phyloP scores from a whole-genome alignment of 2,329 filamentous ascomycete genomes.

The Hypoxylon sp. region DNA sequence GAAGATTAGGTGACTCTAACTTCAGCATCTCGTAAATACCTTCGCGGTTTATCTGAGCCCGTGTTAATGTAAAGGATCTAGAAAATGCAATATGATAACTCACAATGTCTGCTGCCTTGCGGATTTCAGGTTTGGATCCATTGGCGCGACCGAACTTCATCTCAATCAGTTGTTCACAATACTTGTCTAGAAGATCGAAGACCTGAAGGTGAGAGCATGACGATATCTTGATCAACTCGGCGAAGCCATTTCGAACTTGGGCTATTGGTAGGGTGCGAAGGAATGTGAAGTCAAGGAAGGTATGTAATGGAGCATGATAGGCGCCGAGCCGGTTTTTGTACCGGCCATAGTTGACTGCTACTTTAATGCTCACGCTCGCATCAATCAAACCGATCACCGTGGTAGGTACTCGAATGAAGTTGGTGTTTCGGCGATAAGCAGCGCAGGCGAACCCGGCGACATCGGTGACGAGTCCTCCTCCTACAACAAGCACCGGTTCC shows the following conservation, averaged over 20 bases:
- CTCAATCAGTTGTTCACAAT: constrained; percentile 72
- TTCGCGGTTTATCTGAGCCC: constrained; percentile 67
- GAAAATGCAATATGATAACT: constrained; percentile 5
- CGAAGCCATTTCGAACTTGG: constrained; percentile 77
- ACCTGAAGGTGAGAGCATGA: constrained; percentile 73
- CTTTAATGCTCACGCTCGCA: constrained; percentile 78
- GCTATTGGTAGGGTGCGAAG: constrained; percentile 71
- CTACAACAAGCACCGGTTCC: constrained; percentile 72
- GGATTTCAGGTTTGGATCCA: constrained; percentile 62
- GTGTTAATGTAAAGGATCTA: constrained; percentile 1
- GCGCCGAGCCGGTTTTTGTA: constrained; percentile 79
- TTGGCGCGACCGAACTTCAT: constrained; percentile 71
- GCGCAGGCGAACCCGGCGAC: constrained; percentile 80
- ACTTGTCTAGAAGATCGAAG: constrained; percentile 73
- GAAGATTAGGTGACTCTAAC: constrained; percentile 76
- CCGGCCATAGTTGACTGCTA: constrained; percentile 79
- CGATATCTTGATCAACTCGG: constrained; percentile 79
- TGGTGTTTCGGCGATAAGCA: constrained; percentile 75
- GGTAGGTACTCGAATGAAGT: constrained; percentile 77
- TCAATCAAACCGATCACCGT: constrained; percentile 80
- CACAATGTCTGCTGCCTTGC: constrained; percentile 63
- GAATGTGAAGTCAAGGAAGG: constrained; percentile 78
- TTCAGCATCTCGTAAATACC: constrained; percentile 78
- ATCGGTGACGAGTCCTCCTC: constrained; percentile 75
- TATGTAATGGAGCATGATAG: constrained; percentile 76